Base-by-base conservation (phyloP, 106 monocot genomes). In the Xerophyta viscosa region DNA sequence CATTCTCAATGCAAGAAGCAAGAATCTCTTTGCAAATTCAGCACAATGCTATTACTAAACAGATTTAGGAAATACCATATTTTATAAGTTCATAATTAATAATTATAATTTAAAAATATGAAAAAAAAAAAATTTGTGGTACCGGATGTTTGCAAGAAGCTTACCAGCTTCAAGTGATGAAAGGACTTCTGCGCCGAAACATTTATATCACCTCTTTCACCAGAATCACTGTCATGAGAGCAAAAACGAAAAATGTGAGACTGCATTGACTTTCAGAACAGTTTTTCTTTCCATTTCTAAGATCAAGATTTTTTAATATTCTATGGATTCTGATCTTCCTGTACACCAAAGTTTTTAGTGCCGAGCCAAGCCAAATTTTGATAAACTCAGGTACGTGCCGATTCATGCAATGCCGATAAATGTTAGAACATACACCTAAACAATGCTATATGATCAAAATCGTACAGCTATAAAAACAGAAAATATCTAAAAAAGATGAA, bases 181-280 rank as follows among this genome's bases (percentile, higher is more conserved):
- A 46, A 46, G 20, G 46, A 46, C 8, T 46, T 46, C 20, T 17
- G 8, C 20, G 46, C 2, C 15, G n/a, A 46, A 46, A 1, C 20
- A 17, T 18, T 46, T 7, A 19, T 46, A 13, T 46, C 2, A 46
- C 2, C 18, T 46, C 46, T 46, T 19, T 46, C 46, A 46, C 20
- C 19, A 46, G 46, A 46, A 46, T 46, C 46, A 46, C 46, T 46
- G 46, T 20, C 46, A 46, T 46, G n/a, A 46, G 8, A 46, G 8
- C 1, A 17, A 46, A 46, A 46, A 46, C 1, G 15, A 39, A 39
- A 3, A 15, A 39, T 39, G 10, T 15, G 15, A 39, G 2, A 8
- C 10, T 12, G 15, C 10, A 39, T 39, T 36, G 5, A 6, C 39
- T 39, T 15, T 15, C 6, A 12, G 2, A 12, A 15, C 10, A 15